Evolutionary conservation across 1,284 basidiomycete genomes (phyloP), one percentile per base, ranked within the genome.

Genomic region (Leccinum subspadiceum): DNA sequence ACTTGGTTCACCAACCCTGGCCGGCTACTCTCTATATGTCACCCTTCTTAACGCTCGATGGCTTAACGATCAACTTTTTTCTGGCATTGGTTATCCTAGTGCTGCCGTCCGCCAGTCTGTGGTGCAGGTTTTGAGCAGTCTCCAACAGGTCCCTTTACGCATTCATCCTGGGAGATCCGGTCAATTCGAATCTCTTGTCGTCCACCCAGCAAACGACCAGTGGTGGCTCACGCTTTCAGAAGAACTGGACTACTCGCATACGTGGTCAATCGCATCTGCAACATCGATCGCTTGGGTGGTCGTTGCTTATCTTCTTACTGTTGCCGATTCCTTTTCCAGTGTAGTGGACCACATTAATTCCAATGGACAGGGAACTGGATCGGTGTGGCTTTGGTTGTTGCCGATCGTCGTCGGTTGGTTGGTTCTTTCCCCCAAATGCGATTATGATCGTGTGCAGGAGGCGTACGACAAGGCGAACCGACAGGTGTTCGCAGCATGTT

Each of bases 361-460:
- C 2, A 73, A 66, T 17, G 79, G 77, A 1, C 69, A 78, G 46
- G 74, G 70, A 6, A 73, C 77, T 4, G 76, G 74, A 1, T 75
- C 75, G 0, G 64, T 71, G 6, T 81, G 73, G 74, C 65, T 81
- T 9, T 80, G 78, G 77, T 62, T 80, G 5, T 55, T 81, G 12
- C 74, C 78, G 0, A 66, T 81, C 12, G 78, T 82, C 31, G 62
- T 76, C 1, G 70, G 72, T 10, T 79, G 79, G 77, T 62, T 81
- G 20, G 68, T 75, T 57, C 66, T 79, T 20, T 77, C 75, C 0
- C 78, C 78, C 0, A 78, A 78, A 61, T 80, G 76, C 48, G 73
- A 78, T 57, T 67, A 71, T 15, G 29, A n/a, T 1, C 73, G 75
- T 0, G 63, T 80, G 5, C 60, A 61, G 1, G 60, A 64, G 3